Conservation (phyloP, 371 early-diverging fungal genomes). For the Mucor mucedo region DNA sequence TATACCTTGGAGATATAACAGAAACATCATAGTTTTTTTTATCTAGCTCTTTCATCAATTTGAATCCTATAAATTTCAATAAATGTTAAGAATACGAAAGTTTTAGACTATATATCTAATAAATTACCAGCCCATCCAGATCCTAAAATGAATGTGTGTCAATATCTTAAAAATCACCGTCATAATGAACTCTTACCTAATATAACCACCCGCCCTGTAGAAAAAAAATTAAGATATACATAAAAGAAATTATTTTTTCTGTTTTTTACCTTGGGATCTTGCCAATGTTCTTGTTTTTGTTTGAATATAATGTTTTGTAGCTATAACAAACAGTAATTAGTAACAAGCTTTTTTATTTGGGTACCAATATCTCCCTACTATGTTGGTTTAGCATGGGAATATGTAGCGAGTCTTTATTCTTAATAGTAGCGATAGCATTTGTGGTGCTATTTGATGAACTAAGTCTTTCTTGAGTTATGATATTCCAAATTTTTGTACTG, state of each 20-base stretch:
- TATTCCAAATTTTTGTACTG: no score
- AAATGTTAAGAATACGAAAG: neutral
- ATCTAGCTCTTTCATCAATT: constrained; percentile 65
- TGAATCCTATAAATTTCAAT: constrained; percentile 51
- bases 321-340: neutral
- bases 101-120: no score
- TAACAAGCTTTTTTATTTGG: no score
- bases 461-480: no score
- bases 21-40: constrained; percentile 68
- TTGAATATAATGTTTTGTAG: constrained; percentile 23
- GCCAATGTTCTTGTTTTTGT: constrained; percentile 34
- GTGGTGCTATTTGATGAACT: no score
- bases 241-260: neutral
- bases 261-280: constrained; percentile 31
- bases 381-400: no score
- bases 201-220: constrained; percentile 23
- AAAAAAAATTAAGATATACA: neutral
- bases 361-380: no score
- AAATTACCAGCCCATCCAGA: constrained; percentile 69
- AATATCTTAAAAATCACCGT: neutral
- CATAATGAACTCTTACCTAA: constrained; percentile 16
- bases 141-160: constrained; percentile 32
- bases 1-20: constrained; percentile 69
- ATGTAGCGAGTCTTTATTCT: neutral
- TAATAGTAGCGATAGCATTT: neutral